phyloP scores from a whole-genome alignment of 1,284 basidiomycete genomes.

The Pascua sp. region DNA sequence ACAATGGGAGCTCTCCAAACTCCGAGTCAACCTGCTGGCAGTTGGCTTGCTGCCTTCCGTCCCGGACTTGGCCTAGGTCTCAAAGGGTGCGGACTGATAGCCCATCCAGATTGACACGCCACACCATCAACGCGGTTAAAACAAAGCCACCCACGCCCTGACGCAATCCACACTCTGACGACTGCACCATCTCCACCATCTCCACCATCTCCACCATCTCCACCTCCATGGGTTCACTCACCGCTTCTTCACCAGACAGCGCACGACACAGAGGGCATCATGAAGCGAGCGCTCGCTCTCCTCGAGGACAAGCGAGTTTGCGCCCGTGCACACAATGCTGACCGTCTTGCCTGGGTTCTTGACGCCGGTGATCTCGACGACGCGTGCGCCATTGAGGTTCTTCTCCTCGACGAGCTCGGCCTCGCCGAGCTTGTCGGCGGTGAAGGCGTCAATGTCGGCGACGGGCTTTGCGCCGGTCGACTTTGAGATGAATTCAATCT shows the following conservation, averaged over 20 bases:
- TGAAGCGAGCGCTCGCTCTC: slow-evolving; percentile 96
- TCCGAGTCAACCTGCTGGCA: too few species aligned
- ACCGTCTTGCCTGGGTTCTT: slow-evolving; percentile 95
- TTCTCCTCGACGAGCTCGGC: slow-evolving; percentile 95
- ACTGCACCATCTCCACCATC: too few species aligned
- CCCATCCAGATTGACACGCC: too few species aligned
- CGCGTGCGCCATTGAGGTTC: slow-evolving; percentile 78
- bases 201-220: too few species aligned
- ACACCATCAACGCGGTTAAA: too few species aligned
- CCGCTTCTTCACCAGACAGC: slow-evolving; percentile 98
- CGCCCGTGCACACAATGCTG: slow-evolving; percentile 90
- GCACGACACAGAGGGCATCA: slow-evolving; percentile 95
- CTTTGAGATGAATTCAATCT: slow-evolving; percentile 96
- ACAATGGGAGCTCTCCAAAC: too few species aligned
- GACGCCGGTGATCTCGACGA: slow-evolving; percentile 91
- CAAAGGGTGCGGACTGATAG: too few species aligned
- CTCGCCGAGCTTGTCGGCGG: slow-evolving; percentile 96
- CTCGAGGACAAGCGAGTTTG: slow-evolving; percentile 90
- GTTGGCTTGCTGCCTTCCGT: too few species aligned
- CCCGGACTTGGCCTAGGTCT: too few species aligned
- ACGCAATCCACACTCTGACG: too few species aligned
- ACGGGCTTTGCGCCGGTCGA: slow-evolving; percentile 93
- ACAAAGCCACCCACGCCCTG: too few species aligned
- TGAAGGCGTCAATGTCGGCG: slow-evolving; percentile 96
- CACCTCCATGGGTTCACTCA: slow-evolving; percentile 45